Percentiles rank a stretch among this genome's conserved stretches.
phyloP scores from a whole-genome alignment of 2,329 filamentous ascomycete species.

The Aspergillus ibericus region DNA sequence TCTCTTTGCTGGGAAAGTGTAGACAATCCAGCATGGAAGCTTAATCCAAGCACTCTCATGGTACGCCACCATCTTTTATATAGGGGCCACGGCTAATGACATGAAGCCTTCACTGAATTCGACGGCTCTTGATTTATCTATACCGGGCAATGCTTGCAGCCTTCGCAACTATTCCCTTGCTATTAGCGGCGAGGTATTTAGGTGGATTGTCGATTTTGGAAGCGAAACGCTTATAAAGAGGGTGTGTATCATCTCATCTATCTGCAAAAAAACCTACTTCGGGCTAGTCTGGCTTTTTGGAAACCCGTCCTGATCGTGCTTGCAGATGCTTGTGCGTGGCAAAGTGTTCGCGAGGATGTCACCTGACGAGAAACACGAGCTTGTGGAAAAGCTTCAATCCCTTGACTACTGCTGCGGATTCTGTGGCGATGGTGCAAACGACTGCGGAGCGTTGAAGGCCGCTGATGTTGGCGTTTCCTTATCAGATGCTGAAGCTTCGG shows the following conservation, averaged over 20 bases:
- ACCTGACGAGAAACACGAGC: slow-evolving; percentile 95
- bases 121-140: slow-evolving; percentile 71
- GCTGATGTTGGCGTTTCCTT: slow-evolving; percentile 96
- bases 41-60: slow-evolving; percentile 76
- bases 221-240: slow-evolving; percentile 73
- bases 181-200: slow-evolving; percentile 89
- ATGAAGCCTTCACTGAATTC: slow-evolving; percentile 69
- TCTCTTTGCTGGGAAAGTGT: slow-evolving; percentile 88
- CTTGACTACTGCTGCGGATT: slow-evolving; percentile 95
- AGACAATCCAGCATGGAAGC: slow-evolving; percentile 74
- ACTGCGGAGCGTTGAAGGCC: slow-evolving; percentile 94
- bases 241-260: slow-evolving; percentile 44
- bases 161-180: slow-evolving; percentile 84
- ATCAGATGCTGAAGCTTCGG: slow-evolving; percentile 94
- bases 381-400: slow-evolving; percentile 94
- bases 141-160: slow-evolving; percentile 81
- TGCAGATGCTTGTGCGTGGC: slow-evolving; percentile 80
- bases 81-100: slow-evolving; percentile 12
- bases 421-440: slow-evolving; percentile 95
- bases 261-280: not conserved
- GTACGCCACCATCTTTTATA: slow-evolving; percentile 41
- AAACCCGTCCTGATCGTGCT: not conserved
- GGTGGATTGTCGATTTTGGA: slow-evolving; percentile 93
- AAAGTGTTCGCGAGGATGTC: slow-evolving; percentile 99
- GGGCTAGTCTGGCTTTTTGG: not conserved